A percentile compares a stretch with the other conserved stretches of the same genome.
phyloP scores from a whole-genome alignment of 2,329 filamentous ascomycete species.

The Cercospora sesami region DNA sequence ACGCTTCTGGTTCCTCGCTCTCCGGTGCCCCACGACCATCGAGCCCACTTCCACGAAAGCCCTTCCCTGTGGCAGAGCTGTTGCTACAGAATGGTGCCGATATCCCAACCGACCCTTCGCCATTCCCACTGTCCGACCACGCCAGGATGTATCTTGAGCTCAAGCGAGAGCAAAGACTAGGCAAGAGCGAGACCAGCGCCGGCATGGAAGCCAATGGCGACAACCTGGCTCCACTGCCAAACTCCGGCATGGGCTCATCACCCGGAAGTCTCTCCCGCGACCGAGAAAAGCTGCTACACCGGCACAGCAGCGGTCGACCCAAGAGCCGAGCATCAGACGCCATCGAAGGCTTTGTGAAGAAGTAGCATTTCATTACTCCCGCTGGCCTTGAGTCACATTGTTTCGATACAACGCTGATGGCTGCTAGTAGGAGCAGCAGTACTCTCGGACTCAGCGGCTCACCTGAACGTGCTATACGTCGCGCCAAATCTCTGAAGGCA shows the following conservation, averaged over 20 bases:
- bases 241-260: constrained; percentile 18
- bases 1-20: constrained; percentile 28
- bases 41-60: constrained; percentile 40
- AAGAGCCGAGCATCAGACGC: constrained; percentile 31
- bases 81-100: constrained; percentile 92
- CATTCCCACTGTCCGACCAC: constrained; percentile 77
- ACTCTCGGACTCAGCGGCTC: neutral
- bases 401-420: constrained; percentile 9
- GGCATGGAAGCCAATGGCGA: constrained; percentile 49
- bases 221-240: constrained; percentile 63
- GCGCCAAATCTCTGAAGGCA: constrained; percentile 13
- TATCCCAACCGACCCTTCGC: constrained; percentile 71
- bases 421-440: constrained; percentile 6
- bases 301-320: constrained; percentile 30
- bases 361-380: constrained; percentile 32
- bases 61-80: constrained; percentile 88
- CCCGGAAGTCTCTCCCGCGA: constrained; percentile 15
- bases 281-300: constrained; percentile 33
- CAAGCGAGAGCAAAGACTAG: constrained; percentile 56
- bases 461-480: constrained; percentile 18
- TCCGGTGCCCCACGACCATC: constrained; percentile 41
- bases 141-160: constrained; percentile 84
- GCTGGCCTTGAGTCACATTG: constrained; percentile 8
- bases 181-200: constrained; percentile 32
- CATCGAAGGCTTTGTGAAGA: constrained; percentile 37